Evolutionary conservation across 306 rosid genomes (phyloP), one percentile per base, ranked within the genome.

Genomic region (Prunus padus): DNA sequence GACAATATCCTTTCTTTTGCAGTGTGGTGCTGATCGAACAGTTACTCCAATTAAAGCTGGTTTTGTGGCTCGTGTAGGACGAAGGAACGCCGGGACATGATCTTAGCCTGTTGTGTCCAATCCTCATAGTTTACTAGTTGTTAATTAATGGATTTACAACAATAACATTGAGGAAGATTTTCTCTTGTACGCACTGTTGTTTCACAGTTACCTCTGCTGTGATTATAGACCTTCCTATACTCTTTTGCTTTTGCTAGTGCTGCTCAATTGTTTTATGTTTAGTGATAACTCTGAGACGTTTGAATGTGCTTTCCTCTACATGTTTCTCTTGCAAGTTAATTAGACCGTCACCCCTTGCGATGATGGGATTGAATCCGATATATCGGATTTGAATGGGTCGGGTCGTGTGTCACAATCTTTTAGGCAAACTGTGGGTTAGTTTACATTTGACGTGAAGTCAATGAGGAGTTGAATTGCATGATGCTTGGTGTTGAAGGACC

Each of bases 1-100:
- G 23, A 3, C n/a, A 40, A 62, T 70, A 62, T 70, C 55, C 50
- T 57, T 18, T 23, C 37, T 68, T 19, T 69, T 81, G 90, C 91
- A 93, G 98, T 90, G 98, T 72, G 96, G 98, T 71, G 91, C 97
- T 12, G 96, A 92, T 80, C 85, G 98, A 80, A 89, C 97, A 16
- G 98, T 95, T 76, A 93, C 96, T 81, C 97, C 90, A 11, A 92
- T 95, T 82, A 95, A 95, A 80, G 96, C 97, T 78, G 98, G 98
- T 72, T 95, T 92, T 74, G 91, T 87, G 76, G 98, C 98, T 84
- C 97, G 97, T 71, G 97, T 95, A 83, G 97, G 97, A 52, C 88
- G 98, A 50, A 87, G 97, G 80, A 95, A 79, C 0, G 77, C 96
- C 0, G 96, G 97, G 45, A 65, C 98, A 63, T 92, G 79, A 92